phyloP scores from a whole-genome alignment of 306 rosid genomes.

The Inga leiocalycina region DNA sequence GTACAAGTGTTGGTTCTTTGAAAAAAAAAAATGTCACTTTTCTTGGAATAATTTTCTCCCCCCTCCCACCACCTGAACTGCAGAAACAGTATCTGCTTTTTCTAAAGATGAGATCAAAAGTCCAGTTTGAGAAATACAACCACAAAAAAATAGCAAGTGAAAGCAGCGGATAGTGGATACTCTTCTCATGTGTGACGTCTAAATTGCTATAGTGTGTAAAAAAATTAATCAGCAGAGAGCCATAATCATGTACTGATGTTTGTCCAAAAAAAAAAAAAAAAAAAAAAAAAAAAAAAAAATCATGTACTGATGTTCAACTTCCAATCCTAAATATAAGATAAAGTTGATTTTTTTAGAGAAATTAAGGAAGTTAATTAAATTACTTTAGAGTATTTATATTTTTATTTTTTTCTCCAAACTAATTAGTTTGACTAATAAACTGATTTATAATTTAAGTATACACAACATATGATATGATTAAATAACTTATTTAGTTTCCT shows the following conservation, averaged over 20 bases:
- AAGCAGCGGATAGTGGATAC: constrained; percentile 9
- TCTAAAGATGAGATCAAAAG: neutral
- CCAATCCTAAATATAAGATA: too few relatives aligned
- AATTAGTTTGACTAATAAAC: too few relatives aligned
- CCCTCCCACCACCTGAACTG: constrained; percentile 3
- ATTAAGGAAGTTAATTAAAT: too few relatives aligned
- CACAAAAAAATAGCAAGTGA: neutral
- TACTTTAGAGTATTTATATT: too few relatives aligned
- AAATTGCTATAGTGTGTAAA: neutral
- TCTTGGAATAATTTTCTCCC: neutral
- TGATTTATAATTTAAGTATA: too few relatives aligned
- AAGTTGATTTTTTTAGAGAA: too few relatives aligned
- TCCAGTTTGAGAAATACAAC: constrained; percentile 21
- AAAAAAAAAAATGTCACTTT: neutral
- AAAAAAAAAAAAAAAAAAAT: too few relatives aligned
- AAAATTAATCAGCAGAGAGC: neutral
- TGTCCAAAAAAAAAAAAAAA: too few relatives aligned
- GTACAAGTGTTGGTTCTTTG: constrained; percentile 13
- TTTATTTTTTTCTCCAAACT: too few relatives aligned
- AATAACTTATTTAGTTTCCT: too few relatives aligned
- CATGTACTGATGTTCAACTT: neutral
- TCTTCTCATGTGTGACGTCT: constrained; percentile 9
- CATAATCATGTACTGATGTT: neutral
- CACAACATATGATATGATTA: too few relatives aligned
- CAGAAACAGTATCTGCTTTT: constrained; percentile 17